Evolutionary conservation across 331 rosid species (phyloP), one percentile per base, ranked within the genome.

Genomic region (Spiraea crenata): DNA sequence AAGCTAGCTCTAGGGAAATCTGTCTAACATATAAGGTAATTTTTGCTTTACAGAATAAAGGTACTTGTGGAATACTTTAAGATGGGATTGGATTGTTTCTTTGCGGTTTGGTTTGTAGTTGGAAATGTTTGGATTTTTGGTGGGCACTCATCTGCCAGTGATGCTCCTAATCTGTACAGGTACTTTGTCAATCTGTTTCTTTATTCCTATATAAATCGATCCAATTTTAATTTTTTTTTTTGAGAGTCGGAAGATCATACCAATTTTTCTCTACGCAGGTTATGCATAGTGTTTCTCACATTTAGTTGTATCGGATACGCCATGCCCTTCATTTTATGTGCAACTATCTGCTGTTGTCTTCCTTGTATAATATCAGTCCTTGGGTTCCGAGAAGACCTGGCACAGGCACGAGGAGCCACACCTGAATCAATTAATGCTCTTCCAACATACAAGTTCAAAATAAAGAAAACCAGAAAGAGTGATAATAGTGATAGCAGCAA

Each of bases 41-140:
- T 50, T 52, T 75, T 72, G 52, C 48, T 58, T 57, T 4, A 65
- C 89, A 92, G 98, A 75, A 12, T 86, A 56, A 92, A 90, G 76
- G 72, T 67, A 71, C 70, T 83, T 39, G 90, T 91, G 81, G 95
- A 93, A 77, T 93, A 93, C 82, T 82, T 85, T 61, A 90, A 88
- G 80, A 80, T 88, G 81, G 77, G 80, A 47, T 11, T 88, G 81
- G 96, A 92, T 81, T 86, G 88, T 77, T 92, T 87, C 85, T 92
- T 89, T 74, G 92, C 92, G 39, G 81, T 90, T 83, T 92, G 98
- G 98, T 92, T 92, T 60, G 86, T 92, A 64, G 85, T 86, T 65
- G 98, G 98, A 63, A 86, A 84, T 73, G 88, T 89, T 16, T 89
- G 96, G 96, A 83, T 89, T 76, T 89, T 89, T 79, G 96, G 96